Evolutionary conservation across 73 alveolate genomes (phyloP).

Genomic region (Paramecium biaurelia): DNA sequence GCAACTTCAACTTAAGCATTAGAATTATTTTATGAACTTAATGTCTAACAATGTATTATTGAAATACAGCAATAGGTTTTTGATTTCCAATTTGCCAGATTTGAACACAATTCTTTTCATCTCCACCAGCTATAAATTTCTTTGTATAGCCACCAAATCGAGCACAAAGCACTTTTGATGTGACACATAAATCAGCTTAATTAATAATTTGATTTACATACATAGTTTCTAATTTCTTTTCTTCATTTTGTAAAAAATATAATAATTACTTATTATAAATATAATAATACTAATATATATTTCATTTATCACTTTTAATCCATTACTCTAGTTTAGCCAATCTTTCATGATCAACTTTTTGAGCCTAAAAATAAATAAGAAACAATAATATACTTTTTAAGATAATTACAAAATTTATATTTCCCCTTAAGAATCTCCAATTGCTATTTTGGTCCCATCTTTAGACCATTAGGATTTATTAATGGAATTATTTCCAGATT

Average conservation of each 20-base stretch:
- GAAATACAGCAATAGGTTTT: constrained; percentile 42
- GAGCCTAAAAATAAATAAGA: background rate
- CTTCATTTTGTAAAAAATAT: background rate
- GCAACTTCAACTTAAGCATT: constrained; percentile 48
- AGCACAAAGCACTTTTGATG: constrained; percentile 51
- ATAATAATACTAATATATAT: background rate
- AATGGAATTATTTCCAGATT: constrained; percentile 75
- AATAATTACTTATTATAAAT: background rate
- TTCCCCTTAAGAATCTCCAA: constrained; percentile 89
- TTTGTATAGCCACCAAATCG: constrained; percentile 47
- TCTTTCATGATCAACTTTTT: constrained; percentile 5
- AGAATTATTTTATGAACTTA: background rate
- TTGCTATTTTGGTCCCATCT: constrained; percentile 90
- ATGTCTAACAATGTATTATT: background rate
- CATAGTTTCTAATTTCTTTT: constrained; percentile 48
- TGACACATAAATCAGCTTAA: background rate
- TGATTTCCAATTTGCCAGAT: constrained; percentile 39
- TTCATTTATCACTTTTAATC: constrained; percentile 31
- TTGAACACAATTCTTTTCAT: constrained; percentile 53
- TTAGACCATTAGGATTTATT: constrained; percentile 85
- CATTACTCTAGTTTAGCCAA: background rate
- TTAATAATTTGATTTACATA: background rate
- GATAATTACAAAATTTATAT: constrained; percentile 60
- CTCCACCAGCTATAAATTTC: constrained; percentile 46
- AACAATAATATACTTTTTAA: background rate